These are phyloP conservation scores for Candida ovalis DNA, from an alignment of 805 yeast species.

Conservation along the genomic window DNA sequence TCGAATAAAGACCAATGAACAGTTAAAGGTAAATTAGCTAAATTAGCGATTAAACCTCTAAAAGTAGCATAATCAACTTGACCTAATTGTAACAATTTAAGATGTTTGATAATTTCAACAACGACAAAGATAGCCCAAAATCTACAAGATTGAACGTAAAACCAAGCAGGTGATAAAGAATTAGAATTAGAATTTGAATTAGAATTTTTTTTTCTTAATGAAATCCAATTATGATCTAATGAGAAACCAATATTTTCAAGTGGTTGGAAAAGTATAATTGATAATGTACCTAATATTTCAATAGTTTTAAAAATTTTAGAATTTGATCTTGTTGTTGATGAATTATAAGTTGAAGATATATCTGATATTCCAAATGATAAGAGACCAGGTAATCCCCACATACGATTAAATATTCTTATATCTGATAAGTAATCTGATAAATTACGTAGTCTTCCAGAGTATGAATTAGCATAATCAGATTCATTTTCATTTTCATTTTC, in stretches of 20 bases:
- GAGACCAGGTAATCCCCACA: slow-evolving; percentile 33
- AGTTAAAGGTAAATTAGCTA: slow-evolving; percentile 35
- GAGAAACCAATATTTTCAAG: slow-evolving; percentile 34
- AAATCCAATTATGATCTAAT: slow-evolving; percentile 30
- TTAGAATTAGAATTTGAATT: slow-evolving; percentile 6
- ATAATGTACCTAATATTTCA: slow-evolving; percentile 22
- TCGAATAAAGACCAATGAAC: slow-evolving; percentile 35
- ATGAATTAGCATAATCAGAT: background rate
- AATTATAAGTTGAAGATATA: slow-evolving; percentile 6
- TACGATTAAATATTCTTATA: slow-evolving; percentile 33
- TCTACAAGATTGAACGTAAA: slow-evolving; percentile 29
- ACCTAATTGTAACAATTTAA: slow-evolving; percentile 6
- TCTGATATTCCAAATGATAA: slow-evolving; percentile 22
- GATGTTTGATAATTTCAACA: slow-evolving; percentile 27
- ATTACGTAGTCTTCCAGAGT: slow-evolving; percentile 19
- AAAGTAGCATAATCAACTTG: slow-evolving; percentile 10
- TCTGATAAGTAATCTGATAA: slow-evolving; percentile 33
- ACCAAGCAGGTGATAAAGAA: no score
- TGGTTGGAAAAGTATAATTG: slow-evolving; percentile 31
- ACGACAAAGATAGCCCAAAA: slow-evolving; percentile 35
- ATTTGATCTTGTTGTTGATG: slow-evolving; percentile 1
- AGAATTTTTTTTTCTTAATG: slow-evolving; percentile 13
- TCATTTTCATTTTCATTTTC: slow-evolving; percentile 3
- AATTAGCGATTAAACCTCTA: slow-evolving; percentile 25
- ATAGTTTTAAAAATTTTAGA: slow-evolving; percentile 19